phyloP scores from a whole-genome alignment of 2,329 filamentous ascomycete genomes.

The Aureobasidium leucospermi region DNA sequence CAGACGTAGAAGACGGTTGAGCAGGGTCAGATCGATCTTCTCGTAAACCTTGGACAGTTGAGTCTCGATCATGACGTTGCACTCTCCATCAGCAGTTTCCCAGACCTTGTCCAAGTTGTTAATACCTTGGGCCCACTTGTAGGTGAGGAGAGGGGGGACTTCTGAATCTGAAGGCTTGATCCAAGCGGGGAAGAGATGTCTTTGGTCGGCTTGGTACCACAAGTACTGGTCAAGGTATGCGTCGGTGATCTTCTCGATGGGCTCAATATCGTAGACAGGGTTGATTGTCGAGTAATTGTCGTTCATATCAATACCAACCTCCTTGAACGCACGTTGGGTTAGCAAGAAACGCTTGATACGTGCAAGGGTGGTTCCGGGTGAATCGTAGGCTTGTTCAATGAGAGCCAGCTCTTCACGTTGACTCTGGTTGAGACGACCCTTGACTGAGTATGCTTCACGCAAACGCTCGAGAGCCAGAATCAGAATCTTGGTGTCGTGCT shows the following conservation, averaged over 20 bases:
- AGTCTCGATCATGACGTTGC: slow-evolving; percentile 97
- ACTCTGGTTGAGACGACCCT: slow-evolving; percentile 92
- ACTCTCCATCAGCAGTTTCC: slow-evolving; percentile 89
- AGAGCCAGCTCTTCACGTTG: slow-evolving; percentile 93
- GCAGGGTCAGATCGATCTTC: slow-evolving; percentile 93
- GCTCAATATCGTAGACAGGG: slow-evolving; percentile 96
- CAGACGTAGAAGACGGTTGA: slow-evolving; percentile 84
- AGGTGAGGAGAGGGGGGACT: slow-evolving; percentile 85
- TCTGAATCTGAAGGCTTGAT: slow-evolving; percentile 99
- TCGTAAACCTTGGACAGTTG: slow-evolving; percentile 99
- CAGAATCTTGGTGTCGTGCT: slow-evolving; percentile 97
- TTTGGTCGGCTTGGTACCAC: slow-evolving; percentile 98
- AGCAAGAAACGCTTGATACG: slow-evolving; percentile 96
- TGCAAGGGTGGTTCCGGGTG: slow-evolving; percentile 88
- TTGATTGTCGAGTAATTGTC: slow-evolving; percentile 99
- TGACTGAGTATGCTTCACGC: slow-evolving; percentile 94
- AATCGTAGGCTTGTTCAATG: slow-evolving; percentile 97
- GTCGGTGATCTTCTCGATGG: slow-evolving; percentile 98
- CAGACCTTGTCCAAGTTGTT: slow-evolving; percentile 96
- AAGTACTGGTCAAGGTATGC: slow-evolving; percentile 97
- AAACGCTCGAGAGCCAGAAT: slow-evolving; percentile 90
- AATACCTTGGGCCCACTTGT: slow-evolving; percentile 99
- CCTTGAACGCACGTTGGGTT: slow-evolving; percentile 96
- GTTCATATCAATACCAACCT: slow-evolving; percentile 99
- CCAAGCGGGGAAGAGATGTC: slow-evolving; percentile 95